Base-by-base conservation (phyloP, 2,329 filamentous ascomycete species). In the Hymenoscyphus scutula region DNA sequence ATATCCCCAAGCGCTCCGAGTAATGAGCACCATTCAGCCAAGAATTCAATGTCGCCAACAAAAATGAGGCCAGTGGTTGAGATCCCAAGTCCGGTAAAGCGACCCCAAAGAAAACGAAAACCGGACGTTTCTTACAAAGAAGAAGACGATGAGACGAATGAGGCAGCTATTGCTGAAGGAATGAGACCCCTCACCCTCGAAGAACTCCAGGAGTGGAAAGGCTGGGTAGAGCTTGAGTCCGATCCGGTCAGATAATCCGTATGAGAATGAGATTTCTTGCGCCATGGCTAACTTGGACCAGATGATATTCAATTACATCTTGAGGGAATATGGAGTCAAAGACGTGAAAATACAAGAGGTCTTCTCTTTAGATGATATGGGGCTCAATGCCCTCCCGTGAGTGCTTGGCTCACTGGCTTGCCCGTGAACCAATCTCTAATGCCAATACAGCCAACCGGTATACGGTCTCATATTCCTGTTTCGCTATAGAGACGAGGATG, bases 381-480 rank as follows among this genome's bases (percentile, higher is more conserved):
- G 82, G 59, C 77, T 92, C 32, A 78, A 78, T n/a, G 76, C 80
- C 45, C 78, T 94, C 34, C 84, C 88, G 85, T 90, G 76, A 27
- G 11, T 51, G 23, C 13, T 51, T 23, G 25, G 11, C 23, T 13
- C n/a, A 13, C 15, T 2, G 11, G 11, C 10, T 51, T 25, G 11
- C 45, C 2, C 25, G 3, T 29, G 27, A 29, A 29, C 27, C 45
- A 25, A 25, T 51, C 19, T 58, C 79, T 68, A 6, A 62, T 61
- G 6, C n/a, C 65, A 6, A 57, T 5, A 19, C 69, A 90, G 88
- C 5, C 84, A 89, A 69, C 90, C 90, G 1, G 82, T 95, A 1
- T 87, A 91, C 70, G 94, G 94, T 2, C 78, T 98, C n/a, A 89
- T 99, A 57, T 95, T 98, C 66, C 83, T 97, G 1, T 97, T 92